Conservation (phyloP, 169 alveolate genomes). For the Plasmodium cynomolgi region DNA sequence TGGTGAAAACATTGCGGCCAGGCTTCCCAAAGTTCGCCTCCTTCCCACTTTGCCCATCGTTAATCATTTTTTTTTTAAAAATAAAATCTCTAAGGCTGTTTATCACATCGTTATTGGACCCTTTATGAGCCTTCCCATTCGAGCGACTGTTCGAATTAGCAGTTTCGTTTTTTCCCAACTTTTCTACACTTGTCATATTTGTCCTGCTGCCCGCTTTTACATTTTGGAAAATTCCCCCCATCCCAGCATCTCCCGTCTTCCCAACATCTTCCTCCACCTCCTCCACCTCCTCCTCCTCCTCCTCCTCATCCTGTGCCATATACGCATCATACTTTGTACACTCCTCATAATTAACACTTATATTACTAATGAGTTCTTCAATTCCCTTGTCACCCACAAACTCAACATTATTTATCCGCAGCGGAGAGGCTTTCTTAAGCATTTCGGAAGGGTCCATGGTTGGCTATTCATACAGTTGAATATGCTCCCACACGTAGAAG, state of each 20-base stretch:
- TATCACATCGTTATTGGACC: background rate
- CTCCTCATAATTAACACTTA: conserved; percentile 63
- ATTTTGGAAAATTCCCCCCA: background rate
- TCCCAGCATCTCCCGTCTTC: conserved; percentile 13
- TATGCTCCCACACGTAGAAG: background rate
- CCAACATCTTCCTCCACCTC: no score
- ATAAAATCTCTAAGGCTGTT: conserved; percentile 39
- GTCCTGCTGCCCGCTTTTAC: conserved; percentile 1
- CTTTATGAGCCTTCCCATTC: background rate
- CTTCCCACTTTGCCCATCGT: background rate
- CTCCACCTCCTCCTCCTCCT: conserved; percentile 17
- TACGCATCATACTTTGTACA: conserved; percentile 51
- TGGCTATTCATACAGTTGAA: background rate
- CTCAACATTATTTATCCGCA: conserved; percentile 10
- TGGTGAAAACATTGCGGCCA: conserved; percentile 13
- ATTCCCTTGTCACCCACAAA: conserved; percentile 69
- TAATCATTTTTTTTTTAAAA: background rate
- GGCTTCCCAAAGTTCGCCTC: background rate
- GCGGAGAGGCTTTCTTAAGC: background rate
- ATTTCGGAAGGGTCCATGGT: background rate
- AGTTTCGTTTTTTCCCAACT: background rate
- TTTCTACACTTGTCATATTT: background rate
- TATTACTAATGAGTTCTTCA: conserved; percentile 61
- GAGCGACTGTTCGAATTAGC: background rate
- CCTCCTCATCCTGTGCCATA: conserved; percentile 24